Evolutionary conservation across 192 early-diverging fungal species (phyloP), one percentile per base, ranked within the genome.

Genomic region (Pecoramyces ruminantium): DNA sequence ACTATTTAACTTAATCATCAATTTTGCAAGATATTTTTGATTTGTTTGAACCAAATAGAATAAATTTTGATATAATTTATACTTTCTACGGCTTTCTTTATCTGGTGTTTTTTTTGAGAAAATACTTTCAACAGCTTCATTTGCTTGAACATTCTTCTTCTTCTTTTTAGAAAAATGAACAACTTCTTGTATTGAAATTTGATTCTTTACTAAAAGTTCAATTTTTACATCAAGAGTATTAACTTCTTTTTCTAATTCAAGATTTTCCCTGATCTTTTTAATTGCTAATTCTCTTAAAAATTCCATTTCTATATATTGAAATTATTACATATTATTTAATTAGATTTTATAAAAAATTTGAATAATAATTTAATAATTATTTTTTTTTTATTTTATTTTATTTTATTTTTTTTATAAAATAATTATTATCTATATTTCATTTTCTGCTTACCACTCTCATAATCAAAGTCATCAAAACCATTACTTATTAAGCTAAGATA

Each of bases 1-100:
- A 28, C 93, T 90, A 88, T 95, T 97, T 77, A 98, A 88, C 38
- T 92, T 85, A 51, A 95, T 96, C 89, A 99, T 89, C 38, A 97
- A 86, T 17, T 89, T 89, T 17, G 96, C 93, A 79, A 99, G 88
- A 82, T 99, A 99, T 28, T 88, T 81, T 6, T 96, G 96, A 85
- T 99, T 93, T 8, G 98, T 99, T 86, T 99, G 98, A 42, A 99
- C 88, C 78, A 99, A 80, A 83, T 99, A 98, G 79, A 99, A 97
- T 78, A 99, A 84, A 80, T 98, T 90, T 85, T 97, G 95, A 86
- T 99, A 99, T 12, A 92, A 84, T 78, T 93, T 93, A 21, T 94
- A 83, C 67, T 91, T 89, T 79, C 86, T 83, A n/a, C 93, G 85
- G 67, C 92, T 94, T 82, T 94, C 94, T 83, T 96, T 96, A 84